Base-by-base conservation (phyloP, 495 filamentous ascomycete genomes). In the Sporormia fimetaria region DNA sequence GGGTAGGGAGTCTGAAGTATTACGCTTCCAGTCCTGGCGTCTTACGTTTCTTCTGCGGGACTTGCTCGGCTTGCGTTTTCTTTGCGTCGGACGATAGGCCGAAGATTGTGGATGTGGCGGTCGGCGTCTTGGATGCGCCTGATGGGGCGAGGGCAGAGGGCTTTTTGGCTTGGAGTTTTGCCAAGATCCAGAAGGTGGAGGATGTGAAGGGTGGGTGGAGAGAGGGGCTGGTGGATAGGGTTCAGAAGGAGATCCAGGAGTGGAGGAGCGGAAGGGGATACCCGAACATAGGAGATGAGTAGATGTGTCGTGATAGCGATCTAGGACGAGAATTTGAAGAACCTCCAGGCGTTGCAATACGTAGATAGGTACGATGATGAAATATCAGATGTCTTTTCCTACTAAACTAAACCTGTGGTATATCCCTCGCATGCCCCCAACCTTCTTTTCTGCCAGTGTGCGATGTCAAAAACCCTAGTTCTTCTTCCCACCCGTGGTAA, bases 41-140 rank as follows among this genome's bases (percentile, higher is more conserved):
- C 0, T 57, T 64, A 29, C 57, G 72, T 5, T 70, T 68, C 16
- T 73, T 71, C 46, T 78, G 74, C 52, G 51, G 60, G 6, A 56
- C 42, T 3, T 78, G 74, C 45, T 70, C 70, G 8, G 69, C 71
- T 1, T 59, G 54, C 8, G 61, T 71, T 4, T 74, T 75, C 30
- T 76, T 65, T 47, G 60, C 52, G 5, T 51, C 46, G 12, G 62
- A 65, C 14, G 57, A 55, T 5, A 52, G 70, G 33, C 59, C 62
- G 1, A 52, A 62, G 2, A 53, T 73, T 20, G 59, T 74, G 0
- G 69, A 74, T 46, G 52, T 76, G 1, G 68, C 67, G 4, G 52
- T 64, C 6, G 74, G 73, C 0, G 46, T 75, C 25, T 34, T 76
- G 22, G 51, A 68, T 4, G 57, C 67, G 1, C 55, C 60, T 1